Conservation (phyloP, 305 asterid genomes). For the Stenogyne calaminthoides region DNA sequence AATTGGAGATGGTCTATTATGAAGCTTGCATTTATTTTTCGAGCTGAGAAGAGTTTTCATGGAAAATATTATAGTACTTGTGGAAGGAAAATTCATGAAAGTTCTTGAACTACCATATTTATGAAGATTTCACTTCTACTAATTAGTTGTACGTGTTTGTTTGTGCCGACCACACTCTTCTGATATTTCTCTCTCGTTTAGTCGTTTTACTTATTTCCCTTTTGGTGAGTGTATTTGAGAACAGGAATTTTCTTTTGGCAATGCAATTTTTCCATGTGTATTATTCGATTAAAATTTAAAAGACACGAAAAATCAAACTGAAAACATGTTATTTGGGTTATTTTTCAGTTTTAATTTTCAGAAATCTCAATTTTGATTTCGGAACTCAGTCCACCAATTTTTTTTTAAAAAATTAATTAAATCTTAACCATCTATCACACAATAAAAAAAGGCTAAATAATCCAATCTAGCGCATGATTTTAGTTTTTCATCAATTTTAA, state of each 20-base stretch:
- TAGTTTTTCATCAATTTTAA: too few relatives aligned
- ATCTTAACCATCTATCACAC: too few relatives aligned
- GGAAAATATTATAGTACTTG: neutral
- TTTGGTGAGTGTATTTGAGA: neutral
- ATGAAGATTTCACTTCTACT: neutral
- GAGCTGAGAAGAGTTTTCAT: neutral
- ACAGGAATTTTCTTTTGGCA: neutral
- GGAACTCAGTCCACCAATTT: neutral
- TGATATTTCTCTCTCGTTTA: neutral
- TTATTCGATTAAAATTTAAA: too few relatives aligned
- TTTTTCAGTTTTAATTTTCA: too few relatives aligned
- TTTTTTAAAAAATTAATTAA: too few relatives aligned
- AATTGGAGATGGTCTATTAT: neutral
- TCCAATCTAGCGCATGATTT: too few relatives aligned
- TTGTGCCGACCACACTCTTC: slow-evolving; percentile 14
- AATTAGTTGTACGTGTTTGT: slow-evolving; percentile 5
- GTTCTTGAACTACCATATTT: neutral
- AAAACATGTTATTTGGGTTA: neutral
- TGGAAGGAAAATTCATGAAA: neutral
- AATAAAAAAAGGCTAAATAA: too few relatives aligned
- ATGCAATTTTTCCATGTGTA: neutral
- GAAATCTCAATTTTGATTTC: neutral
- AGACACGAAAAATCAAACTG: neutral
- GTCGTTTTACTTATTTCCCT: neutral
- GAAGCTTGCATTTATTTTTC: neutral